These are phyloP conservation scores for Rhodosporidiobolus odoratus DNA, from an alignment of 768 basidiomycete genomes.

Conservation along the genomic window DNA sequence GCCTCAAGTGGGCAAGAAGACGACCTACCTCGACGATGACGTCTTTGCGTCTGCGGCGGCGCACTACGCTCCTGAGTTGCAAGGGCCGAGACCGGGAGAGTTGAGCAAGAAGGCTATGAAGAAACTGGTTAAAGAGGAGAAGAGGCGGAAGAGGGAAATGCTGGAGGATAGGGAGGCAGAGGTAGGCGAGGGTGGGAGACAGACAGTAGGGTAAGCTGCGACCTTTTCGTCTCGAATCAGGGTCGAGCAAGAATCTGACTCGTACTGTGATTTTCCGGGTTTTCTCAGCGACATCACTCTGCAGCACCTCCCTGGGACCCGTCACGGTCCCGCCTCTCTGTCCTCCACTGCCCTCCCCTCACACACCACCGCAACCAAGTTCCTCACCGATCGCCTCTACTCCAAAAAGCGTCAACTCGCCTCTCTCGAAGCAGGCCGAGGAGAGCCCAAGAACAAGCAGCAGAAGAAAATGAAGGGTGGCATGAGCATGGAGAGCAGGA, in stretches of 20 bases:
- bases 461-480: constrained; percentile 31
- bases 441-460: constrained; percentile 1
- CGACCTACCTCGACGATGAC: constrained; percentile 35
- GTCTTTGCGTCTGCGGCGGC: constrained; percentile 32
- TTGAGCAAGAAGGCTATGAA: constrained; percentile 23
- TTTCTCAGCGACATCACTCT: constrained; percentile 28
- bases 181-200: constrained; percentile 27
- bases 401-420: constrained; percentile 34
- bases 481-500: constrained; percentile 27
- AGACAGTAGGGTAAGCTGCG: constrained; percentile 24
- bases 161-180: constrained; percentile 13
- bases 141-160: not conserved
- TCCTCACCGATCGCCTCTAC: constrained; percentile 34
- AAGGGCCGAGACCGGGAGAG: not conserved
- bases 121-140: constrained; percentile 16
- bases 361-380: constrained; percentile 32
- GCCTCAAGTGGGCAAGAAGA: constrained; percentile 22
- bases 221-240: not conserved
- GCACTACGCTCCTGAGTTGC: constrained; percentile 9
- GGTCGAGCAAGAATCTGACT: not conserved
- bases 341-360: constrained; percentile 31
- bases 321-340: constrained; percentile 13
- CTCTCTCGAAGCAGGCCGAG: constrained; percentile 14
- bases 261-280: no score
- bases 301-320: constrained; percentile 21